A percentile compares a stretch with the other conserved stretches of the same genome.
phyloP scores from a whole-genome alignment of 306 rosid genomes.

The Pueraria montana region DNA sequence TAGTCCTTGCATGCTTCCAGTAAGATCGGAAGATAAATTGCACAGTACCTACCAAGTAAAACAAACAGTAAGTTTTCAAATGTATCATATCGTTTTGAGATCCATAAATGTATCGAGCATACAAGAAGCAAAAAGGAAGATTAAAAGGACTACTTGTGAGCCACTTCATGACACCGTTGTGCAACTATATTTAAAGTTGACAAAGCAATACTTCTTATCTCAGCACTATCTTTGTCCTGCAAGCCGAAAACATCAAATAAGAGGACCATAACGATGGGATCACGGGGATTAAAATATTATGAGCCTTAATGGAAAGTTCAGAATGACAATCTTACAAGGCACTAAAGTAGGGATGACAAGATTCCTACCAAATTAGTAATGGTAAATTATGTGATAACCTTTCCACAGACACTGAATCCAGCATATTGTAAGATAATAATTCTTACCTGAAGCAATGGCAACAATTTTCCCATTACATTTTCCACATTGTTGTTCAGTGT shows the following conservation, averaged over 20 bases:
- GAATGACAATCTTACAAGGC: conserved; percentile 1
- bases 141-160: conserved; percentile 40
- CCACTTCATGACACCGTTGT: conserved; percentile 49
- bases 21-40: conserved; percentile 45
- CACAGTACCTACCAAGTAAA: conserved; percentile 42
- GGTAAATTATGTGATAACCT: conserved; percentile 7
- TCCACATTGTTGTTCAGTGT: conserved; percentile 28
- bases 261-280: conserved; percentile 20
- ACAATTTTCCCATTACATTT: conserved; percentile 35
- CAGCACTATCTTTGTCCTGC: conserved; percentile 50
- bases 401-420: conserved; percentile 29
- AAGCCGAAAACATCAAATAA: conserved; percentile 42
- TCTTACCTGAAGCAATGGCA: conserved; percentile 52
- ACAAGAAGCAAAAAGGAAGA: conserved; percentile 17
- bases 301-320: conserved; percentile 7
- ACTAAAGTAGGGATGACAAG: conserved; percentile 18
- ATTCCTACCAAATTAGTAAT: conserved; percentile 16
- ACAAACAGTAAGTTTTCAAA: background rate
- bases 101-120: conserved; percentile 6
- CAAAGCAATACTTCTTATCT: conserved; percentile 51
- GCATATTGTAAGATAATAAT: conserved; percentile 1
- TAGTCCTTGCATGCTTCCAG: conserved; percentile 54
- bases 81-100: conserved; percentile 1
- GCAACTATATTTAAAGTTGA: conserved; percentile 48
- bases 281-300: background rate